phyloP scores from a whole-genome alignment of 352 stramenopile genomes.

The Globisporangium takayamanum region DNA sequence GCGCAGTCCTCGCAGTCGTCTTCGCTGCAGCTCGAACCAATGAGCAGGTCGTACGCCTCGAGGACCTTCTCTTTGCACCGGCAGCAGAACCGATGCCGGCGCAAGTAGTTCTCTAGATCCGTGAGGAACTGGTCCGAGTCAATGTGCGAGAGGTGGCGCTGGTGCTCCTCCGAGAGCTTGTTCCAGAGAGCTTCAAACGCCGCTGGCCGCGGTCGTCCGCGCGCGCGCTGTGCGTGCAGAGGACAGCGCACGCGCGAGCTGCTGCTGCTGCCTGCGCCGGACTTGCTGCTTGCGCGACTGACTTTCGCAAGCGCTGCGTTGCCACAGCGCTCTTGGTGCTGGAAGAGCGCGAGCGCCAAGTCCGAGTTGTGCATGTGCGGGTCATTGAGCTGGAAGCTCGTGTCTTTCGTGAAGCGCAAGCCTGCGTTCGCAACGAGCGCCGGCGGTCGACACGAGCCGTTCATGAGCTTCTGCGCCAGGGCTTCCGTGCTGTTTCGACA shows the following conservation, averaged over 20 bases:
- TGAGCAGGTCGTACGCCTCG: constrained; percentile 82
- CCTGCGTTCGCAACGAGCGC: constrained; percentile 46
- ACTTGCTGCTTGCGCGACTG: constrained; percentile 24
- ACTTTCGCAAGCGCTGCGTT: constrained; percentile 50
- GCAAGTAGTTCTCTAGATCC: constrained; percentile 78
- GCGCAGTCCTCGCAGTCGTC: constrained; percentile 84
- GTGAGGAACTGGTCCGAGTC: constrained; percentile 85
- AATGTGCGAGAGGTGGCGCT: constrained; percentile 77
- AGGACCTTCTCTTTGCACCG: constrained; percentile 86
- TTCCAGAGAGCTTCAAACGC: constrained; percentile 76
- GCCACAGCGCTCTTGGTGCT: constrained; percentile 70
- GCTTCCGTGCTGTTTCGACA: constrained; percentile 75
- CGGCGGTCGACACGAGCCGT: constrained; percentile 25
- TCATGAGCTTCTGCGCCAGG: constrained; percentile 66
- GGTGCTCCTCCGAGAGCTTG: constrained; percentile 71
- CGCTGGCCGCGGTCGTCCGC: constrained; percentile 57
- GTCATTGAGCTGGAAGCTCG: constrained; percentile 59
- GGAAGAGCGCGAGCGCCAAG: constrained; percentile 62
- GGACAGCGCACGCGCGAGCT: constrained; percentile 55
- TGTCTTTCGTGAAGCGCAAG: constrained; percentile 49
- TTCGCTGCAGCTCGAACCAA: constrained; percentile 78
- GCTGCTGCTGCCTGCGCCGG: constrained; percentile 17
- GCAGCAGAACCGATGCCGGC: constrained; percentile 83
- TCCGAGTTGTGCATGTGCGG: constrained; percentile 62
- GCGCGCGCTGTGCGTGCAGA: constrained; percentile 71